A percentile compares a stretch with the other conserved stretches of the same genome.
These are phyloP conservation scores for Schoenoplectus tabernaemontani DNA, from an alignment of 202 grass and related monocot species.

Conservation along the genomic window DNA sequence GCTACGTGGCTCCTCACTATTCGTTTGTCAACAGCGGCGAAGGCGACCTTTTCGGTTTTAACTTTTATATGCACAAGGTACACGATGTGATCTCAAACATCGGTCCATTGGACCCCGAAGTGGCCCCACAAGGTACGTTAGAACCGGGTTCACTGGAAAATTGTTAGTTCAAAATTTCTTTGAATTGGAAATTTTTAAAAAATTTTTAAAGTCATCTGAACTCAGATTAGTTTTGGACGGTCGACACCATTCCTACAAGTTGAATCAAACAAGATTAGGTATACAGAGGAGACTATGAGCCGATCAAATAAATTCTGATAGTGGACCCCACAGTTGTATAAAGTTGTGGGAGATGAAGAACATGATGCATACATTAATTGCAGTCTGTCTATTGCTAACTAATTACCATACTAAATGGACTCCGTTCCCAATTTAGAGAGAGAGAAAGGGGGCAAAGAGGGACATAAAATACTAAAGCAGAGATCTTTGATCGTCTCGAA, in stretches of 20 bases:
- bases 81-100: not conserved
- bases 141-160: not conserved
- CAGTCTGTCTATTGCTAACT: too few species aligned
- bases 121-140: too few species aligned
- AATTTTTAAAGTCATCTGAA: not conserved
- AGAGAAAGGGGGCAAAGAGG: not conserved
- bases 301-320: not conserved
- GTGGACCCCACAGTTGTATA: not conserved
- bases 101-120: not conserved
- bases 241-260: not conserved
- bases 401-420: too few species aligned
- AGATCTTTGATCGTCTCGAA: not conserved
- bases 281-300: too few species aligned
- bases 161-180: not conserved
- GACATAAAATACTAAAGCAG: not conserved
- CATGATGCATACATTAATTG: too few species aligned
- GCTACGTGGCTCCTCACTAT: not conserved
- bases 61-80: not conserved
- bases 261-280: too few species aligned
- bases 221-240: not conserved
- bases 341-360: too few species aligned
- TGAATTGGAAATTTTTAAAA: not conserved
- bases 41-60: not conserved
- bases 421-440: constrained; percentile 1
- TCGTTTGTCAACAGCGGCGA: not conserved